phyloP scores from a whole-genome alignment of 2,329 filamentous ascomycete genomes.

The Fusarium sp. region DNA sequence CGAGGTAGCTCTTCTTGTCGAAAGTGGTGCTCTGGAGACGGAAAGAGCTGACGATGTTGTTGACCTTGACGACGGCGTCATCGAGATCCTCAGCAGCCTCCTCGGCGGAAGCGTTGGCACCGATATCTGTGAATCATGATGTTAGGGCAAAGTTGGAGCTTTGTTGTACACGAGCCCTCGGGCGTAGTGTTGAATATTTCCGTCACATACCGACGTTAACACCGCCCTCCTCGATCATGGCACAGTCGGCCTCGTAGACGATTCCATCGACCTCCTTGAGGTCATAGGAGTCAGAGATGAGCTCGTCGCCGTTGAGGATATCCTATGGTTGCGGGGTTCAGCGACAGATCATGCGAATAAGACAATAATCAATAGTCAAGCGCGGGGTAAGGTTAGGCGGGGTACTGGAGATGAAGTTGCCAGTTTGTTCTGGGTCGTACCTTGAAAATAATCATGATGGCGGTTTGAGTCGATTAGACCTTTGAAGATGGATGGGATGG shows the following conservation, averaged over 20 bases:
- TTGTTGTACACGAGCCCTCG: not conserved
- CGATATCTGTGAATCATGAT: constrained; percentile 71
- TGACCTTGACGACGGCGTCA: constrained; percentile 79
- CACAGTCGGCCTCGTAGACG: constrained; percentile 92
- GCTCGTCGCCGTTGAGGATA: constrained; percentile 89
- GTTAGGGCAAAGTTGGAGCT: constrained; percentile 24
- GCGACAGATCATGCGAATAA: constrained; percentile 41
- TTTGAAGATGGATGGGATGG: constrained; percentile 36
- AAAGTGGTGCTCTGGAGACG: constrained; percentile 82
- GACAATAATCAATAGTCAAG: constrained; percentile 14
- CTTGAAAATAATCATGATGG: constrained; percentile 81
- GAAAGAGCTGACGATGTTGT: constrained; percentile 95
- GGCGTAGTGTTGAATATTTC: not conserved
- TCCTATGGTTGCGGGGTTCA: constrained; percentile 72
- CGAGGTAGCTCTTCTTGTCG: constrained; percentile 89
- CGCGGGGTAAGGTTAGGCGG: constrained; percentile 38
- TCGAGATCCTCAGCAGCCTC: constrained; percentile 83
- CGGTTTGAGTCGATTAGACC: constrained; percentile 52
- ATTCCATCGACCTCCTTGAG: constrained; percentile 83
- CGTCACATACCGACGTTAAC: constrained; percentile 76
- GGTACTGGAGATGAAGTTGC: constrained; percentile 1
- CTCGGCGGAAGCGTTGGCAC: constrained; percentile 97
- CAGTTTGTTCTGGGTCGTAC: constrained; percentile 57
- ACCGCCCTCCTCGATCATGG: constrained; percentile 84
- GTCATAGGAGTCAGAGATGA: constrained; percentile 95